These are phyloP conservation scores for Umbilicus rupestris DNA, from an alignment of 164 flowering plant species.

Conservation along the genomic window DNA sequence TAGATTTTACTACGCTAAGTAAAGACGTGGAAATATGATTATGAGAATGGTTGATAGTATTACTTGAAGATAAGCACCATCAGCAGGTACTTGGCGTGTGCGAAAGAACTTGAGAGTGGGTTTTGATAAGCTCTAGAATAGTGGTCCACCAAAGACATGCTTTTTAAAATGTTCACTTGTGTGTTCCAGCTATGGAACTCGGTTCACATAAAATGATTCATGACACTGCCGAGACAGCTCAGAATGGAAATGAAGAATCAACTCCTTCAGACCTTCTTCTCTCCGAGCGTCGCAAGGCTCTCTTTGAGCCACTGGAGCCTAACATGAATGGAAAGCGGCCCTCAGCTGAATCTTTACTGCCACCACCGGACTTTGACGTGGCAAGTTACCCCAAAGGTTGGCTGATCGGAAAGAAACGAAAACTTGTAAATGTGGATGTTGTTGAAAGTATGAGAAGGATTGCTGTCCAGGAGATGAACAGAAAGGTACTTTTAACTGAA, in stretches of 20 bases:
- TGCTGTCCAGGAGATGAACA: slow-evolving; percentile 91
- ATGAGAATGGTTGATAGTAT: no score
- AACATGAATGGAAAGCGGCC: slow-evolving; percentile 31
- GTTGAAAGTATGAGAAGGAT: slow-evolving; percentile 94
- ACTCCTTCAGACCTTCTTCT: slow-evolving; percentile 22
- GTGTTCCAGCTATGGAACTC: slow-evolving; percentile 30
- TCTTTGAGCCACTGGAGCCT: slow-evolving; percentile 79
- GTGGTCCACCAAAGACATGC: no score
- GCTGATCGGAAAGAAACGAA: slow-evolving; percentile 91
- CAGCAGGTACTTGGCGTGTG: no score
- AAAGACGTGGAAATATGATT: no score
- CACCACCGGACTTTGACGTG: slow-evolving; percentile 91
- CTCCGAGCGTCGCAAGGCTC: slow-evolving; percentile 81
- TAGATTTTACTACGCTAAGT: no score
- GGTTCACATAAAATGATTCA: slow-evolving; percentile 26
- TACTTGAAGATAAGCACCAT: no score
- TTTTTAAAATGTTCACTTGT: not conserved
- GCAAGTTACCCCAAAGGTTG: slow-evolving; percentile 77
- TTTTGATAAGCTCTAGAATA: no score
- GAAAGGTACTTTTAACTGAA: slow-evolving; percentile 48
- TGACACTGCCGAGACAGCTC: slow-evolving; percentile 17
- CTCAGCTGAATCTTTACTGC: slow-evolving; percentile 59
- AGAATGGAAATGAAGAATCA: slow-evolving; percentile 33
- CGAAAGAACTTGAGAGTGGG: no score
- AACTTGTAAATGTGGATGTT: slow-evolving; percentile 94